A percentile compares a stretch with the other conserved stretches of the same genome.
phyloP scores from a whole-genome alignment of 225 moss, liverwort and hornwort genomes.

The Marchantia polymorpha region DNA sequence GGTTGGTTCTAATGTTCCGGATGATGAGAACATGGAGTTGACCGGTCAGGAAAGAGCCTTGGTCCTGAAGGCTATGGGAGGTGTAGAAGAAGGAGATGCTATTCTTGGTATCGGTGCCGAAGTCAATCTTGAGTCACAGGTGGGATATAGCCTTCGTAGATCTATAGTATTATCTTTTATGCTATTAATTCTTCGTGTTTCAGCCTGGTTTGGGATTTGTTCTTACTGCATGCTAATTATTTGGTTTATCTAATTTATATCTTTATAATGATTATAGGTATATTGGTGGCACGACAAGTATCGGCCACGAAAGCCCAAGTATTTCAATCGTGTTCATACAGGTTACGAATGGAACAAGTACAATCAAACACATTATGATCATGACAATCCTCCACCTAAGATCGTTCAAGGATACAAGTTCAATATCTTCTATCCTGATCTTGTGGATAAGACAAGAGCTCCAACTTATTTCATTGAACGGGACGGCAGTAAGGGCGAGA shows the following conservation, averaged over 20 bases:
- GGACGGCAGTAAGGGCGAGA: slow-evolving; percentile 83
- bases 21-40: slow-evolving; percentile 71
- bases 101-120: slow-evolving; percentile 86
- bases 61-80: slow-evolving; percentile 88
- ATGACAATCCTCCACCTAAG: slow-evolving; percentile 94
- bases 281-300: slow-evolving; percentile 99
- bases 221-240: not conserved
- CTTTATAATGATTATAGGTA: slow-evolving; percentile 35
- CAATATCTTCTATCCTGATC: slow-evolving; percentile 92
- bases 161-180: not conserved
- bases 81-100: slow-evolving; percentile 87
- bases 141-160: not conserved
- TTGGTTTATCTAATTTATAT: not conserved
- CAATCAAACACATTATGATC: slow-evolving; percentile 89
- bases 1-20: slow-evolving; percentile 48
- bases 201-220: not conserved
- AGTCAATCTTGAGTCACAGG: slow-evolving; percentile 88
- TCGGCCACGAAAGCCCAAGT: slow-evolving; percentile 86
- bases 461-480: slow-evolving; percentile 74
- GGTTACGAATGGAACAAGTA: slow-evolving; percentile 99
- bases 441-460: slow-evolving; percentile 87
- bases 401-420: slow-evolving; percentile 98
- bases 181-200: not conserved
- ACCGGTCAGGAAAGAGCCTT: slow-evolving; percentile 73
- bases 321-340: slow-evolving; percentile 93